Conservation (phyloP, 2,329 filamentous ascomycete genomes). For the Aspergillus candidus region DNA sequence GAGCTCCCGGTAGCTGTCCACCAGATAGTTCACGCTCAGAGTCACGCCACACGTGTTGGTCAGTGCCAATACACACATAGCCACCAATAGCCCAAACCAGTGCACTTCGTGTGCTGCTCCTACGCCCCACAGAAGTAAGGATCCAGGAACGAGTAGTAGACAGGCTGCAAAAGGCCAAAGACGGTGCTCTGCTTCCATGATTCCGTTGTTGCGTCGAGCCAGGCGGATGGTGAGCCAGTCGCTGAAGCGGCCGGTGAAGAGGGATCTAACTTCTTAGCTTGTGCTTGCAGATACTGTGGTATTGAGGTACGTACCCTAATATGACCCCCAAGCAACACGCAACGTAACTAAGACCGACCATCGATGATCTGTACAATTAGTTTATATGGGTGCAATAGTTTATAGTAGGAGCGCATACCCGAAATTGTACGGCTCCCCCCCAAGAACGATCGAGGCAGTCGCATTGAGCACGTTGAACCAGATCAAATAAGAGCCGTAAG, state of each 20-base stretch:
- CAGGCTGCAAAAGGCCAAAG: conserved; percentile 36
- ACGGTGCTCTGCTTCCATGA: conserved; percentile 39
- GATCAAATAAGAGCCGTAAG: conserved; percentile 35
- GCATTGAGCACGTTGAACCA: conserved; percentile 39
- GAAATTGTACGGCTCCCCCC: conserved; percentile 33
- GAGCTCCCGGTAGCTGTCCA: conserved; percentile 38
- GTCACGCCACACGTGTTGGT: conserved; percentile 34
- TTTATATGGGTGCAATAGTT: neutral
- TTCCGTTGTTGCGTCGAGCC: conserved; percentile 35
- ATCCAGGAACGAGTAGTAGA: conserved; percentile 30
- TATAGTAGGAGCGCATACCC: conserved; percentile 13
- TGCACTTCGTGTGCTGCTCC: conserved; percentile 38
- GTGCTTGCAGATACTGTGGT: neutral
- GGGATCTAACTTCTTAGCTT: conserved; percentile 19
- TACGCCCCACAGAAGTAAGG: conserved; percentile 37
- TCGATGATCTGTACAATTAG: conserved; percentile 28
- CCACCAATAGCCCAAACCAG: conserved; percentile 39
- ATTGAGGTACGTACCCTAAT: conserved; percentile 20
- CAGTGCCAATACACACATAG: conserved; percentile 39
- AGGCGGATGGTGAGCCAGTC: conserved; percentile 36
- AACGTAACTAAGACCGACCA: conserved; percentile 36
- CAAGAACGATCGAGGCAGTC: conserved; percentile 34
- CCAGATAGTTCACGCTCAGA: conserved; percentile 36
- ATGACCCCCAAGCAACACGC: conserved; percentile 31
- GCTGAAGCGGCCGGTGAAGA: conserved; percentile 36